Base-by-base conservation (phyloP, 2,329 filamentous ascomycete species). In the Laburnicola sp. region DNA sequence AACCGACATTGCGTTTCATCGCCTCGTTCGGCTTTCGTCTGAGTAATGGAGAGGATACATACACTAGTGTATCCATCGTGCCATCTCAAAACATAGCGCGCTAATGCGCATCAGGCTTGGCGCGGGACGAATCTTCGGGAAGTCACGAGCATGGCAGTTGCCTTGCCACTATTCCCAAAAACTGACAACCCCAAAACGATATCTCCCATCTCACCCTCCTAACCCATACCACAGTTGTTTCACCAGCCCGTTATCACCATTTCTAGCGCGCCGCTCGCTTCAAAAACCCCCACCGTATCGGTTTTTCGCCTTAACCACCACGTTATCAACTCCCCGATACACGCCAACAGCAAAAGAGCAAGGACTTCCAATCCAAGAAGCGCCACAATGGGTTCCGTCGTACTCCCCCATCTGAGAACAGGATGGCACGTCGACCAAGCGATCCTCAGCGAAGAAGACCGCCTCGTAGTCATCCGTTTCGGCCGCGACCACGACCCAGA, bases 361-460 rank as follows among this genome's bases (percentile, higher is more conserved):
- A 34, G 32, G n/a, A 22, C 7, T 9, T 7, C 16, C 21, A 16
- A 38, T 22, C 43, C 37, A 40, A 5, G 11, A 8, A 16, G 31
- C 22, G 23, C 6, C 6, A 28, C 28, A 61, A 86, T 86, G 84
- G 91, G 91, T 65, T 96, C 91, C 66, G 89, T 97, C 57, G 89
- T 96, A 43, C 85, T 99, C 46, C 93, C 93, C 39, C 93, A 97
- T 75, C 83, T 99, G 40, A 84, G 84, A 63, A 92, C 89, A 36
- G 94, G 90, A 74, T 99, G 93, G 94, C 94, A 99, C 75, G 94
- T 99, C 69, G 94, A 97, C 80, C 92, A 97, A 77, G 91, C 92
- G 58, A 97, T 97, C 69, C 64, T 74, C 44, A 62, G 54, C 30
- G 66, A 97, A 76, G 91, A 96, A 70, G 93, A 97, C 69, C 87